Evolutionary conservation across 345 rosid species (phyloP).

Genomic region (Geranium rotundifolium): DNA sequence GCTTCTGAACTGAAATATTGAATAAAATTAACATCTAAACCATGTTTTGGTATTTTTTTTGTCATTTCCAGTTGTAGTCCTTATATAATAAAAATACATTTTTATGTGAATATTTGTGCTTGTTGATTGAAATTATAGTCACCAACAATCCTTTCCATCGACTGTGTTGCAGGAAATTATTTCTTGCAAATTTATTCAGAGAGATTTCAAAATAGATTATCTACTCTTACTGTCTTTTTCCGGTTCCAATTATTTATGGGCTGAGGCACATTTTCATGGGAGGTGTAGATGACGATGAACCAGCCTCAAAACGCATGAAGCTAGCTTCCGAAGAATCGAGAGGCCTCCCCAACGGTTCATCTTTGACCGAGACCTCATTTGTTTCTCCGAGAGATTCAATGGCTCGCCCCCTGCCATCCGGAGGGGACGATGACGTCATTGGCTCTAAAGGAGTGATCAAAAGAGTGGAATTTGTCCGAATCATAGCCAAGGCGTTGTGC

Average conservation of each 20-base stretch:
- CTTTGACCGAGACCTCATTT: slow-evolving; percentile 21
- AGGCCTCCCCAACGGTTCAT: slow-evolving; percentile 35
- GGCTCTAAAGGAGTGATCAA: slow-evolving; percentile 54
- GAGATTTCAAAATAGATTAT: neutral
- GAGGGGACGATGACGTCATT: slow-evolving; percentile 45
- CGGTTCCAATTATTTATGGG: slow-evolving; percentile 35
- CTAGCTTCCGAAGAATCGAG: slow-evolving; percentile 25
- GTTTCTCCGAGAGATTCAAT: slow-evolving; percentile 38
- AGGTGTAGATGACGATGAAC: slow-evolving; percentile 57
- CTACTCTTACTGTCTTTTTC: neutral
- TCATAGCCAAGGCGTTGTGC: slow-evolving; percentile 43
- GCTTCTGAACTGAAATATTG: too few relatives aligned
- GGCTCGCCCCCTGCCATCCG: slow-evolving; percentile 47
- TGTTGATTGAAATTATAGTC: neutral
- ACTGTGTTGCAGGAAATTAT: neutral
- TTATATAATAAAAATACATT: too few relatives aligned
- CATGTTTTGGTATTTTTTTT: too few relatives aligned
- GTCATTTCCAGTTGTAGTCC: too few relatives aligned
- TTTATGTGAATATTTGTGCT: too few relatives aligned
- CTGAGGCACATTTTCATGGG: slow-evolving; percentile 55
- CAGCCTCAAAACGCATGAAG: slow-evolving; percentile 49
- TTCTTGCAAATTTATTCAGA: neutral
- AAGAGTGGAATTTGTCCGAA: slow-evolving; percentile 46
- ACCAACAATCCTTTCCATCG: neutral
- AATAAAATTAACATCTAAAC: too few relatives aligned